Percentiles rank a stretch among this genome's conserved stretches.
Conservation (phyloP, 345 rosid genomes). For the Gossypioides kirkii region DNA sequence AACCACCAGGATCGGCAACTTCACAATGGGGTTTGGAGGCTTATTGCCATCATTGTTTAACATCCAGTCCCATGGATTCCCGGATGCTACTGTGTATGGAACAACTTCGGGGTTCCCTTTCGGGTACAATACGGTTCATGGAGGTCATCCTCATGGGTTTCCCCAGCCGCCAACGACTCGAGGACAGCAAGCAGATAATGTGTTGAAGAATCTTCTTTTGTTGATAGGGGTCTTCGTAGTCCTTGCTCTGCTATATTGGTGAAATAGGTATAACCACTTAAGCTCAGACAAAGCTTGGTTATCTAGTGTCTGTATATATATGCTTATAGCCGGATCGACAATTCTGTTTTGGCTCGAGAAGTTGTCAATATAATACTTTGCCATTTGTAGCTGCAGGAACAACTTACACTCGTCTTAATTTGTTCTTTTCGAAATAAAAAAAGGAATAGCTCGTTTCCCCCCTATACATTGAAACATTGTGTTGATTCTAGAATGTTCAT, state of each 20-base stretch:
- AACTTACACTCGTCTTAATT: not conserved
- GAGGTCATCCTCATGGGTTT: constrained; percentile 48
- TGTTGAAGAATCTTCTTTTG: constrained; percentile 51
- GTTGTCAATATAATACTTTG: not conserved
- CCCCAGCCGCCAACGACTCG: constrained; percentile 33
- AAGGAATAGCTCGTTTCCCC: not conserved
- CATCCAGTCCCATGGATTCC: constrained; percentile 69
- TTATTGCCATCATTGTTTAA: constrained; percentile 72
- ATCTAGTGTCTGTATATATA: not conserved
- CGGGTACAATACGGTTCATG: constrained; percentile 49
- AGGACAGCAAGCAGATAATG: constrained; percentile 49
- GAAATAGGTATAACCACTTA: constrained; percentile 17
- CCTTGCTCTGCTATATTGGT: constrained; percentile 51
- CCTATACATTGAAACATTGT: not conserved
- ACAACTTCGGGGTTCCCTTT: constrained; percentile 57
- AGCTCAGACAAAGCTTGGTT: not conserved
- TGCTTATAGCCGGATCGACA: not conserved
- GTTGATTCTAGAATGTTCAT: not conserved
- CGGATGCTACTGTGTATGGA: constrained; percentile 66
- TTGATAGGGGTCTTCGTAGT: constrained; percentile 53
- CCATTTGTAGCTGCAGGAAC: not conserved
- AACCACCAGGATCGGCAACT: constrained; percentile 62
- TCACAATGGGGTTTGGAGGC: constrained; percentile 75
- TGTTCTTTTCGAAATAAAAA: not conserved
- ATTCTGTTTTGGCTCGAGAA: not conserved